Evolutionary conservation across 1,284 basidiomycete species (phyloP).

Genomic region (Irpex sp.): DNA sequence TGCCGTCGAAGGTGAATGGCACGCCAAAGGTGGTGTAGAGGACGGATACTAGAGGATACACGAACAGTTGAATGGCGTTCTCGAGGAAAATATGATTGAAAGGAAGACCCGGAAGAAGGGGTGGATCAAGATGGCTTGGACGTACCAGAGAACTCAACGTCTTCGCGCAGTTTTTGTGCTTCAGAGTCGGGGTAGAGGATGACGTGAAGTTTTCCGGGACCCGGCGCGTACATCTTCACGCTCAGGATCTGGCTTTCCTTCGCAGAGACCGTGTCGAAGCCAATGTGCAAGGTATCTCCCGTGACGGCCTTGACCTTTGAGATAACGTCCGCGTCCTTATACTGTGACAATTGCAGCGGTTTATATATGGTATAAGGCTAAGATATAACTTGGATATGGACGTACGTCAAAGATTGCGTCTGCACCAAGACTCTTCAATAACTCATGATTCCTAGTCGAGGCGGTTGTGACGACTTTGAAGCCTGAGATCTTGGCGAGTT

Average conservation of each 20-base stretch:
- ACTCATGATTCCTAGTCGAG: constrained; percentile 32
- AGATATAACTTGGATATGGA: neutral
- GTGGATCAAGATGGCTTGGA: neutral
- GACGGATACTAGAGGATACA: neutral
- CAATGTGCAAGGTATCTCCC: constrained; percentile 15
- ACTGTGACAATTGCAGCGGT: neutral
- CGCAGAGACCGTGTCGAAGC: constrained; percentile 19
- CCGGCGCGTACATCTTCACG: constrained; percentile 8
- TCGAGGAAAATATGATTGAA: neutral
- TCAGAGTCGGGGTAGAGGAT: neutral
- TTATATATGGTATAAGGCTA: neutral
- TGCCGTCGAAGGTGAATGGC: neutral
- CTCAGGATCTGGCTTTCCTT: constrained; percentile 14
- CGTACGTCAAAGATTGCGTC: constrained; percentile 31
- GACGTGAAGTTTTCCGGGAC: neutral
- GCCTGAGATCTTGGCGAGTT: constrained; percentile 37
- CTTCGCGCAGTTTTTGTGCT: neutral
- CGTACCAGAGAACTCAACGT: neutral
- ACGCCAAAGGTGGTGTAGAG: neutral
- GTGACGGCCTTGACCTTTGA: constrained; percentile 20
- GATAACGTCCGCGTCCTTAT: neutral
- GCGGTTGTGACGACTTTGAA: constrained; percentile 36
- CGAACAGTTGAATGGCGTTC: constrained; percentile 13
- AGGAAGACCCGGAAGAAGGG: neutral
- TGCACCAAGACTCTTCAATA: constrained; percentile 36